Base-by-base conservation (phyloP, 2,329 filamentous ascomycete genomes). In the Lachnellula cervina region DNA sequence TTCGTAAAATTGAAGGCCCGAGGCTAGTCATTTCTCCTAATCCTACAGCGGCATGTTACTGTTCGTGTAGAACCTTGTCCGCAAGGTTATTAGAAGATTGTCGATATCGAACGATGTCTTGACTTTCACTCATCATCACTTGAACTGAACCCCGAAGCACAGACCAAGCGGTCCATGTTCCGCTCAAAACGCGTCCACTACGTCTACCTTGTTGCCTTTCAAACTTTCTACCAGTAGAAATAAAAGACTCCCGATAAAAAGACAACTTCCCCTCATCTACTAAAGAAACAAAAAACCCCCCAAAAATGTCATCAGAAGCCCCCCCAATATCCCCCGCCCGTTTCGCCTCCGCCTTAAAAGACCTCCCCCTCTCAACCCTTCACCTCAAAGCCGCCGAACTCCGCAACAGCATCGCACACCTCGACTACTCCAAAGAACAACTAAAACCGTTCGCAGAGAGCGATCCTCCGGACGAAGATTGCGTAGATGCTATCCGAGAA, bases 331-430 rank as follows among this genome's bases (percentile, higher is more conserved):
- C 79, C 46, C 75, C 83, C 25, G 70, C 76, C 17, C 80, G 80
- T 68, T 90, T 89, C 74, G 82, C 84, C 67, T 75, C 77, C 59
- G 88, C 88, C 23, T 78, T 92, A 62, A 76, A 79, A 62, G 81
- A 85, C 58, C 83, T 92, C 54, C 81, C 87, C 42, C 70, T 86
- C 62, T 78, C 80, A 8, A 64, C 60, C 55, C 83, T 92, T 6
- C 84, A 88, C 72, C 78, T 87, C 71, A 91, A 91, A 72, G 81
- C 87, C 57, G 81, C 87, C 68, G 89, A 92, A 71, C 78, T 92
- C 59, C 83, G 82, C 69, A 91, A 90, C 78, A 83, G 79, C 64
- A 86, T 91, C 68, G 78, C 80, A 23, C 87, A 92, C 71, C 83
- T 92, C 25, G 80, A 86, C 66, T 84, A 84, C 70, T 88, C 84